phyloP scores from a whole-genome alignment of 441 rosid species.

The Rhodomyrtus psidioides region DNA sequence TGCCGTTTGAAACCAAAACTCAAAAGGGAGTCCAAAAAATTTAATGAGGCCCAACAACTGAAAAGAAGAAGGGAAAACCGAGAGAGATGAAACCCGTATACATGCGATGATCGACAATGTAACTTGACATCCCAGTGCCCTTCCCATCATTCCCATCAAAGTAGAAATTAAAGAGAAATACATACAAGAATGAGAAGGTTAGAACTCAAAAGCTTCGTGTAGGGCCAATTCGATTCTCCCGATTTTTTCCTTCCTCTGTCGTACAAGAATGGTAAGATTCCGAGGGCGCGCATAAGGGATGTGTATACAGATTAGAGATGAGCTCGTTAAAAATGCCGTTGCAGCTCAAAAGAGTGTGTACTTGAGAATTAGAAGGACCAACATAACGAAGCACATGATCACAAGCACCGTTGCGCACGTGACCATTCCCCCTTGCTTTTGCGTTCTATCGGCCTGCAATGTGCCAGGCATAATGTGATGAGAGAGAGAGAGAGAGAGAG shows the following conservation, averaged over 20 bases:
- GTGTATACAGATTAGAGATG: not conserved
- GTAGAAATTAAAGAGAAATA: not conserved
- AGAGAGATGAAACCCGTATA: not conserved
- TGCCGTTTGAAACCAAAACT: not conserved
- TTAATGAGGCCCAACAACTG: not conserved
- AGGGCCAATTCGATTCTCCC: not conserved
- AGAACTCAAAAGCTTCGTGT: not conserved
- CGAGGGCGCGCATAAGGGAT: not conserved
- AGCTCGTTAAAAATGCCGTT: not conserved
- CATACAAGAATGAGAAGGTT: not conserved
- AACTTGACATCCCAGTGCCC: not conserved
- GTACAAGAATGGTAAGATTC: not conserved
- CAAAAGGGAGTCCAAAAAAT: not conserved
- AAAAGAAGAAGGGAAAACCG: not conserved
- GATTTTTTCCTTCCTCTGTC: not conserved
- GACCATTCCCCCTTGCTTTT: slow-evolving; percentile 94
- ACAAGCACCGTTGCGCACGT: slow-evolving; percentile 86
- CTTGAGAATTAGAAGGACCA: slow-evolving; percentile 78
- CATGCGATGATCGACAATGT: not conserved
- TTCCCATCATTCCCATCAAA: not conserved
- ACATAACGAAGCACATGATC: slow-evolving; percentile 88
- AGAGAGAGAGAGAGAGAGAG: not conserved
- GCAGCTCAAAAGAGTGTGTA: slow-evolving; percentile 49
- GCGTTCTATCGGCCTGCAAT: slow-evolving; percentile 90
- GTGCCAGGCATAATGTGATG: not conserved